These are phyloP conservation scores for Lentinula novae-zelandiae DNA, from an alignment of 1,284 basidiomycete genomes.

Conservation along the genomic window DNA sequence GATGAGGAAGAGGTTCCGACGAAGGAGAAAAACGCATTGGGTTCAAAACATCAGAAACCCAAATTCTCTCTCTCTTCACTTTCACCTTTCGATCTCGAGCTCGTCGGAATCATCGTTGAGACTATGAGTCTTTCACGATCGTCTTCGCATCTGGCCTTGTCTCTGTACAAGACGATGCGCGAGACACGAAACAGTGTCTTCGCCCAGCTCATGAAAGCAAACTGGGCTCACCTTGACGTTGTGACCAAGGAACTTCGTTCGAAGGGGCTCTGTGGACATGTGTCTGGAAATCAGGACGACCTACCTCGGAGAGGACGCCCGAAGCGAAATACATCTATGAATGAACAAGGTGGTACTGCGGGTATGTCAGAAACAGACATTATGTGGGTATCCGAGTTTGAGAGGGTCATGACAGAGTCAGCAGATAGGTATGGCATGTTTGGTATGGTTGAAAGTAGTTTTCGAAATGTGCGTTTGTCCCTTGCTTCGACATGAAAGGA, in stretches of 20 bases:
- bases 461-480: conserved; percentile 30
- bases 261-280: neutral
- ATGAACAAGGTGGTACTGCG: conserved; percentile 17
- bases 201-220: neutral
- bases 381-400: conserved; percentile 44
- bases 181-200: conserved; percentile 48
- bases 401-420: conserved; percentile 47
- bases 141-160: conserved; percentile 55
- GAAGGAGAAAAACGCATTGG: neutral
- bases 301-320: neutral
- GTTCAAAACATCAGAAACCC: neutral
- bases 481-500: neutral
- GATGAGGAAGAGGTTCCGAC: neutral
- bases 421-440: conserved; percentile 55
- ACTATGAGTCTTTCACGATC: conserved; percentile 69
- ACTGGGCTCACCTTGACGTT: neutral
- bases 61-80: conserved; percentile 2
- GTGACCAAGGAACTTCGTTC: neutral
- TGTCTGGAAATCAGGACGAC: neutral
- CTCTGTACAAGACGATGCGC: conserved; percentile 50
- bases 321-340: neutral
- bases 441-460: conserved; percentile 64
- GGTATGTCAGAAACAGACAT: conserved; percentile 38
- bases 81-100: conserved; percentile 32
- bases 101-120: conserved; percentile 67